A percentile compares a stretch with the other conserved stretches of the same genome.
Conservation (phyloP, 495 filamentous ascomycete species). For the Ascobolus immersus region DNA sequence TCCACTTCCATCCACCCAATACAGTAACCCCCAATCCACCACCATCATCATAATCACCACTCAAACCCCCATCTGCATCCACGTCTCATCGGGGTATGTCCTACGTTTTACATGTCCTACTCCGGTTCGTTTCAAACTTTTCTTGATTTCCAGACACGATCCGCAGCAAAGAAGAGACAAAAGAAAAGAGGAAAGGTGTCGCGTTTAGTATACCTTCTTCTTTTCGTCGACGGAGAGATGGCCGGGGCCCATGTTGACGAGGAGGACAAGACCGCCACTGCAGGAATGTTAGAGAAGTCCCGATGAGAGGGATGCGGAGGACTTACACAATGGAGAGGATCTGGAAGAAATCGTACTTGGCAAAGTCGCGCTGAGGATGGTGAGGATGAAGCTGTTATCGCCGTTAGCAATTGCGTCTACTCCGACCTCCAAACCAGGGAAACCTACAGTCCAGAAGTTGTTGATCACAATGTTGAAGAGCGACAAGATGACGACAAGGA, state of each 20-base stretch:
- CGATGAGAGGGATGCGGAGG: neutral
- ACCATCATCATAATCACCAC: too few species aligned
- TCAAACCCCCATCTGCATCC: too few species aligned
- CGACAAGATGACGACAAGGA: slow-evolving; percentile 80
- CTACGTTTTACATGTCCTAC: too few species aligned
- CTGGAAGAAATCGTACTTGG: slow-evolving; percentile 99
- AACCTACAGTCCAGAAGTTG: slow-evolving; percentile 98
- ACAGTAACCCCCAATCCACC: too few species aligned
- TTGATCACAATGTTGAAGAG: slow-evolving; percentile 93
- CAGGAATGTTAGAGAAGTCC: slow-evolving; percentile 7
- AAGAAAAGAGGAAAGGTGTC: neutral
- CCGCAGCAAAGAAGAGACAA: too few species aligned
- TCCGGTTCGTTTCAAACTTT: too few species aligned
- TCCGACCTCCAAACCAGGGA: neutral
- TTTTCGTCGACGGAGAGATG: slow-evolving; percentile 98
- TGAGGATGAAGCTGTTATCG: slow-evolving; percentile 62
- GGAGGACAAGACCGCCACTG: slow-evolving; percentile 68
- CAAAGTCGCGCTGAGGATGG: slow-evolving; percentile 98
- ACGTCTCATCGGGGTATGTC: too few species aligned
- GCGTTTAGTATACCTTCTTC: slow-evolving; percentile 93
- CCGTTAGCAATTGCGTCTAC: slow-evolving; percentile 10
- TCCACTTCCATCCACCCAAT: too few species aligned
- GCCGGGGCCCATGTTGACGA: slow-evolving; percentile 95
- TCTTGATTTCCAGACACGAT: too few species aligned
- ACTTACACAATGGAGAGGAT: slow-evolving; percentile 90